Evolutionary conservation across 805 yeast species (phyloP).

Genomic region (Priceomyces melissophilus): DNA sequence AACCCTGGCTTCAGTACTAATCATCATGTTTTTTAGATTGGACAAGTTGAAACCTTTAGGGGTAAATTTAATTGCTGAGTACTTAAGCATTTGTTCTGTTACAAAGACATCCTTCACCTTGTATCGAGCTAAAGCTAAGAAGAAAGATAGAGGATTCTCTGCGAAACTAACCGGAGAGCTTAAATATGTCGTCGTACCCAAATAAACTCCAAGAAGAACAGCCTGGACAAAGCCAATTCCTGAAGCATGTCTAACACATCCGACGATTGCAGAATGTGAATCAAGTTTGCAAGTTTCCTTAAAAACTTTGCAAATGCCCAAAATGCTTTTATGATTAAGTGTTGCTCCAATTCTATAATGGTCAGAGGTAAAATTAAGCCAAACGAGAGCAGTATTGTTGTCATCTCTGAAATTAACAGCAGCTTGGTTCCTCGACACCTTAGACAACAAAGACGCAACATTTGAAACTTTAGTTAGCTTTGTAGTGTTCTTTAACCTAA

Average conservation of each 20-base stretch:
- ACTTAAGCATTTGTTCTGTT: conserved; percentile 77
- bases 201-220: conserved; percentile 75
- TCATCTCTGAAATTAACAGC: conserved; percentile 36
- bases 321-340: conserved; percentile 57
- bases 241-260: conserved; percentile 77
- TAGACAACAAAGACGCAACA: conserved; percentile 39
- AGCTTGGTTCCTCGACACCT: conserved; percentile 42
- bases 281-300: conserved; percentile 89
- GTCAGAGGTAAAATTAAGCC: conserved; percentile 73
- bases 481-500: conserved; percentile 63
- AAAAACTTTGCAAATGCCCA: conserved; percentile 80
- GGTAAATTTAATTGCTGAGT: conserved; percentile 59
- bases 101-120: conserved; percentile 84
- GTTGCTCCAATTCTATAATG: conserved; percentile 59
- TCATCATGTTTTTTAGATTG: conserved; percentile 75
- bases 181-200: conserved; percentile 82
- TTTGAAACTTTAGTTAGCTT: conserved; percentile 48
- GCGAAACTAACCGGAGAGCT: conserved; percentile 77
- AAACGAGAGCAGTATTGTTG: conserved; percentile 51
- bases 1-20: conserved; percentile 75
- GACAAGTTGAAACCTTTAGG: conserved; percentile 62
- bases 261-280: conserved; percentile 68
- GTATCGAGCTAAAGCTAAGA: conserved; percentile 64
- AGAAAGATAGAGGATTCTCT: conserved; percentile 68
- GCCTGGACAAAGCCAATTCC: conserved; percentile 90